Percentiles rank a stretch among this genome's conserved stretches.
Evolutionary conservation across 768 basidiomycete species (phyloP).

Genomic region (Lactifluus hygrophoroides): DNA sequence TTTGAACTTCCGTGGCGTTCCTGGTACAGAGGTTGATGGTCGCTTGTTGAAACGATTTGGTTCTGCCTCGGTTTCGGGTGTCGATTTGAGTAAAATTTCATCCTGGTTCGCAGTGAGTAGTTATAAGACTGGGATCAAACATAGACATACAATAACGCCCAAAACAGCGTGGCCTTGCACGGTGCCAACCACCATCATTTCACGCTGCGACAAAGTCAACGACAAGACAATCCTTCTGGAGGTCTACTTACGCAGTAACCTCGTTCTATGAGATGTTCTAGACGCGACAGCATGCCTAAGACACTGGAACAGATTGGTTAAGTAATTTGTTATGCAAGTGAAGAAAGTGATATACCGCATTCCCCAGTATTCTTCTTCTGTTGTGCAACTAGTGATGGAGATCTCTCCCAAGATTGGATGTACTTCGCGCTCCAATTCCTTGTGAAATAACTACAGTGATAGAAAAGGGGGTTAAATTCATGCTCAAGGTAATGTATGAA

Average conservation of each 20-base stretch:
- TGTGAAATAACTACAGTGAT: conserved; percentile 80
- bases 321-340: background rate
- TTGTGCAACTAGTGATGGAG: conserved; percentile 38
- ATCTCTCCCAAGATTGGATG: conserved; percentile 47
- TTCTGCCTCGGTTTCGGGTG: conserved; percentile 2
- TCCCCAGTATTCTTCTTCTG: conserved; percentile 69
- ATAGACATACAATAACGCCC: conserved; percentile 59
- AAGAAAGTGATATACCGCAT: conserved; percentile 41
- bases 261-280: conserved; percentile 42
- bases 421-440: conserved; percentile 66
- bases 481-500: background rate
- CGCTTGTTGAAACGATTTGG: conserved; percentile 15
- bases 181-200: conserved; percentile 77
- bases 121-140: background rate
- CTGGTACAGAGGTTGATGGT: conserved; percentile 20
- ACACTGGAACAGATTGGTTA: conserved; percentile 37
- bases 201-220: conserved; percentile 42
- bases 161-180: conserved; percentile 54
- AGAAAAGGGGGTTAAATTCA: background rate
- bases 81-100: conserved; percentile 33
- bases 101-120: conserved; percentile 33
- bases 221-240: background rate
- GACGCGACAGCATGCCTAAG: conserved; percentile 58
- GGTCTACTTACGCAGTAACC: conserved; percentile 44
- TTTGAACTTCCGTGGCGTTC: conserved; percentile 26